Evolutionary conservation across 2,329 filamentous ascomycete species (phyloP).

Genomic region (Diaporthe australafricana): DNA sequence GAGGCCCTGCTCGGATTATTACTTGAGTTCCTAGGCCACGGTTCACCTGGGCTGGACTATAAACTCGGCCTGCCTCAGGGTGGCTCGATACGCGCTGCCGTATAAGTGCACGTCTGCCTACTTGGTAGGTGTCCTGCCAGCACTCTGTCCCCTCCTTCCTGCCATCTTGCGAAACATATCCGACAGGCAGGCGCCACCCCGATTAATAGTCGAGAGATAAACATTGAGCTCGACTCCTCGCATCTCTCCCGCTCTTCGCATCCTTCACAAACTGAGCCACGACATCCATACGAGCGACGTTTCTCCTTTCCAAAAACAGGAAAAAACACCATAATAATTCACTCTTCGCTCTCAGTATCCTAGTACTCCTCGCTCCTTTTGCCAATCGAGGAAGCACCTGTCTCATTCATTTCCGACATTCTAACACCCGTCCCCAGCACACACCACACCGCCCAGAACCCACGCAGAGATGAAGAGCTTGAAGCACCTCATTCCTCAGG

Average conservation of each 20-base stretch:
- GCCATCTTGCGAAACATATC: too few relatives aligned
- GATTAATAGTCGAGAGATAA: neutral
- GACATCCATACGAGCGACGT: neutral
- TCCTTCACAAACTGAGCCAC: neutral
- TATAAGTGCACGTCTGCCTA: neutral
- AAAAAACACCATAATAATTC: neutral
- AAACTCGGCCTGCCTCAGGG: too few relatives aligned
- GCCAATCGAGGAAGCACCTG: neutral
- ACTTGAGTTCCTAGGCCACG: neutral
- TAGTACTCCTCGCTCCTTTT: neutral
- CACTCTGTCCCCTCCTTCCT: too few relatives aligned
- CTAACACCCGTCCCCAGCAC: neutral
- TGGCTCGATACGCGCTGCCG: too few relatives aligned
- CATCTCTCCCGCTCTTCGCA: neutral
- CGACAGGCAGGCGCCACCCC: too few relatives aligned
- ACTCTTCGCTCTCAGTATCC: neutral
- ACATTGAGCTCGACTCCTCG: neutral
- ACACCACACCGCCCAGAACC: neutral
- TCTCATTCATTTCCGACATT: neutral
- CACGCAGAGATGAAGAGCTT: slow-evolving; percentile 21
- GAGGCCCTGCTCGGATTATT: neutral
- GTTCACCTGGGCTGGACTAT: neutral
- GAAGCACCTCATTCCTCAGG: neutral
- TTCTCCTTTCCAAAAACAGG: neutral
- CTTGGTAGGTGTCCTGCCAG: neutral